These are phyloP conservation scores for Sporothrix brasiliensis DNA, from an alignment of 2,329 filamentous ascomycete genomes.

Conservation along the genomic window DNA sequence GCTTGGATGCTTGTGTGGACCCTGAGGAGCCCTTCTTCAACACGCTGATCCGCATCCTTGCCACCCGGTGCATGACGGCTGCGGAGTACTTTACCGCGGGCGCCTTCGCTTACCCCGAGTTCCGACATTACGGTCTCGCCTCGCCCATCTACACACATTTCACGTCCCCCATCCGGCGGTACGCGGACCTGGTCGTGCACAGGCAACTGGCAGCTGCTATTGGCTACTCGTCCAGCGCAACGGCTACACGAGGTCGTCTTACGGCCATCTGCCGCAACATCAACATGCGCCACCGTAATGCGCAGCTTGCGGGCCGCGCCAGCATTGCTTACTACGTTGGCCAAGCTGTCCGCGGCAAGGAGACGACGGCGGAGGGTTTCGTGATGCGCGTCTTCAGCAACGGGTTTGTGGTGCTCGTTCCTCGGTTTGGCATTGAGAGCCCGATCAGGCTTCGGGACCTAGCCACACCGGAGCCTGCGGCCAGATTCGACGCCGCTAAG, in stretches of 20 bases:
- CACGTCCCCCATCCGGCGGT: slow-evolving; percentile 93
- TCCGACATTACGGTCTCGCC: slow-evolving; percentile 94
- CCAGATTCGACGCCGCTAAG: slow-evolving; percentile 80
- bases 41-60: slow-evolving; percentile 94
- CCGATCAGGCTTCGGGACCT: slow-evolving; percentile 85
- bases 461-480: slow-evolving; percentile 70
- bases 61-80: slow-evolving; percentile 98
- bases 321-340: slow-evolving; percentile 98
- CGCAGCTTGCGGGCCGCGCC: slow-evolving; percentile 90
- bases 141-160: slow-evolving; percentile 99
- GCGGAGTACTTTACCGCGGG: slow-evolving; percentile 98
- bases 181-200: slow-evolving; percentile 85
- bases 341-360: slow-evolving; percentile 81
- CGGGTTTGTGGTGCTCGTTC: slow-evolving; percentile 94
- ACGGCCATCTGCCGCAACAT: slow-evolving; percentile 98
- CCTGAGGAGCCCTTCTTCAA: slow-evolving; percentile 91
- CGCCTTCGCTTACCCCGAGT: slow-evolving; percentile 89
- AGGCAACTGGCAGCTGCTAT: slow-evolving; percentile 89
- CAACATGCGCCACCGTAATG: slow-evolving; percentile 95
- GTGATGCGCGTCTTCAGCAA: slow-evolving; percentile 98
- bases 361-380: slow-evolving; percentile 74
- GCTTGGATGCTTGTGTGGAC: slow-evolving; percentile 82
- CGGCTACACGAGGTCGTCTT: slow-evolving; percentile 80
- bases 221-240: slow-evolving; percentile 83
- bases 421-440: slow-evolving; percentile 92